A percentile compares a stretch with the other conserved stretches of the same genome.
Evolutionary conservation across 2,329 filamentous ascomycete species (phyloP).

Genomic region (Meredithiella fracta): DNA sequence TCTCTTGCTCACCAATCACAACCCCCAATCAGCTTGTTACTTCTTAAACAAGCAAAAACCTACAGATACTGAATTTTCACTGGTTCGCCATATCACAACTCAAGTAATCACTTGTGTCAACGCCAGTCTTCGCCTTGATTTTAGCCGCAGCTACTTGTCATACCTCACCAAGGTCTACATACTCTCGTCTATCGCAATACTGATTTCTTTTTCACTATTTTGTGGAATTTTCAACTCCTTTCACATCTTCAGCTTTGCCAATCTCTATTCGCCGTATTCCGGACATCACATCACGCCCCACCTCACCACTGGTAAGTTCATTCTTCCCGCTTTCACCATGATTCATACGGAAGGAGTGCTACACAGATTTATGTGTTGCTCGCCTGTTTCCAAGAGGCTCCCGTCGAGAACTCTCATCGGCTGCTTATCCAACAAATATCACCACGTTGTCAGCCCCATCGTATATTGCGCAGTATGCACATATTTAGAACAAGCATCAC

Average conservation of each 20-base stretch:
- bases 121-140: neutral
- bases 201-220: slow-evolving; percentile 14
- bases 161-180: no score
- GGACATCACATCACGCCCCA: neutral
- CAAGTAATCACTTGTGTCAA: no score
- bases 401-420: neutral
- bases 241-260: neutral
- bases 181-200: no score
- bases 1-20: neutral
- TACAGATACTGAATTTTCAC: neutral
- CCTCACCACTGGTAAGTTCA: neutral
- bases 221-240: neutral
- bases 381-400: neutral
- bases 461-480: neutral
- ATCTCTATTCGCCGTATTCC: neutral
- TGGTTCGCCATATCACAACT: neutral
- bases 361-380: neutral
- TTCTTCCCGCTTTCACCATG: slow-evolving; percentile 11
- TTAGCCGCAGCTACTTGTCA: neutral
- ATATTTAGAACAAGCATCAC: no score
- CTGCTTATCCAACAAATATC: neutral
- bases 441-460: neutral
- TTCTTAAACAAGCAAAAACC: neutral
- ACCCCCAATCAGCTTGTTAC: neutral
- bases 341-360: neutral